Base-by-base conservation (phyloP, 2,329 filamentous ascomycete species). In the Microdochium paspali region DNA sequence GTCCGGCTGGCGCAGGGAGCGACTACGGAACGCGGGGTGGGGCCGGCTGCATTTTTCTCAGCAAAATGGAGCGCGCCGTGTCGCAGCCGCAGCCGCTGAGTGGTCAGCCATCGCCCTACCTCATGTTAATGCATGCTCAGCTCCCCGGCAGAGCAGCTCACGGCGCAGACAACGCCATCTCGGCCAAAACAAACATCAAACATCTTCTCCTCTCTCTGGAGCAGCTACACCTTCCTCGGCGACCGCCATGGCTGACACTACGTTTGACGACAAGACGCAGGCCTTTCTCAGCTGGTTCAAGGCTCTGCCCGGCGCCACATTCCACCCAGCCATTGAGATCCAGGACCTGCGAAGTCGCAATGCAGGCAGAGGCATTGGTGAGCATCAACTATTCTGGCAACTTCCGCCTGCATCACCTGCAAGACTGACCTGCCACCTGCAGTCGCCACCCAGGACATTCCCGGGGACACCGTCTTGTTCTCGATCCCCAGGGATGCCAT, bases 391-490 rank as follows among this genome's bases (percentile, higher is more conserved):
- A 4, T 24, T 56, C 10, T 12, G 20, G 24, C 24, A 23, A 47
- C 7, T 21, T 20, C 18, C 31, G 10, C 31, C n/a, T 13, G 31
- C 31, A 5, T n/a, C 10, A 35, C 10, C n/a, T 35, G 31, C 10
- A 35, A 30, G 31, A 35, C 58, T 61, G 40, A 60, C 51, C 44
- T 47, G 42, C 46, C n/a, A 6, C 35, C 35, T 44, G 43, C 53
- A 91, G 87, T 94, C 56, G 86, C 89, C 24, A 75, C 68, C 21
- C 63, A 74, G 49, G 79, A 88, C 52, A 87, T 95, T 47, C 67
- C 73, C 18, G 76, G 85, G 55, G 86, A 90, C 51, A 87, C 88
- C 48, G 77, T 84, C 44, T 76, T 95, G 40, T 95, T 95, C 70
- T 83, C 80, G 44, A 86, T 95, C 51, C 88, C 89, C 2, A 80